Conservation (phyloP, 306 rosid genomes). For the Herpetospermum pedunculosum region DNA sequence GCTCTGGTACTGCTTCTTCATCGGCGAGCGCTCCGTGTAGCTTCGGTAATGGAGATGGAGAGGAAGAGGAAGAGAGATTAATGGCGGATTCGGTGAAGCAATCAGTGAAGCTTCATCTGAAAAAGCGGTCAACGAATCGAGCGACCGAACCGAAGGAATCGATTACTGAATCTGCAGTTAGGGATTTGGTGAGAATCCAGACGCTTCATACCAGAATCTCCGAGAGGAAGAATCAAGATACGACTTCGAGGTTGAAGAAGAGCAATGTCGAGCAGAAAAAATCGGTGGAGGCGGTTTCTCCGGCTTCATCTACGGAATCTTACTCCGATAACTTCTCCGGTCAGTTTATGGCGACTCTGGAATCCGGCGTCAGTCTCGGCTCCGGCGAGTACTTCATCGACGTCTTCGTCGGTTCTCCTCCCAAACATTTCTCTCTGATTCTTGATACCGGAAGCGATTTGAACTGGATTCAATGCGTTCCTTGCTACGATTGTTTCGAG, state of each 20-base stretch:
- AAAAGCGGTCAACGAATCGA: constrained; percentile 25
- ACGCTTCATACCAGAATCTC: constrained; percentile 54
- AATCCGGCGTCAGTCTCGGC: constrained; percentile 88
- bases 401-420: constrained; percentile 89
- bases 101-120: constrained; percentile 54
- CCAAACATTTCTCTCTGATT: constrained; percentile 74
- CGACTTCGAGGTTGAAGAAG: constrained; percentile 45
- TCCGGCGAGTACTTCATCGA: constrained; percentile 98
- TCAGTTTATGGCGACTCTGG: constrained; percentile 78
- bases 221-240: constrained; percentile 79
- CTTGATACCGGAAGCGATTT: constrained; percentile 97
- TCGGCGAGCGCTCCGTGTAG: constrained; percentile 41
- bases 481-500: constrained; percentile 84
- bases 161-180: constrained; percentile 33
- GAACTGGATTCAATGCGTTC: constrained; percentile 94
- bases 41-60: constrained; percentile 21
- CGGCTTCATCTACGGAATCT: constrained; percentile 38
- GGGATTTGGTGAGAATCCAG: constrained; percentile 69
- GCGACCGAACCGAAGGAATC: constrained; percentile 33
- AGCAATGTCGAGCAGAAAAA: constrained; percentile 11
- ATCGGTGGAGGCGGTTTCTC: constrained; percentile 14
- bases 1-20: constrained; percentile 47
- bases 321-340: constrained; percentile 21
- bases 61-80: constrained; percentile 14
- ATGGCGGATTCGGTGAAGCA: constrained; percentile 19